phyloP scores from a whole-genome alignment of 129 eudicot species.

The Calendula officinalis region DNA sequence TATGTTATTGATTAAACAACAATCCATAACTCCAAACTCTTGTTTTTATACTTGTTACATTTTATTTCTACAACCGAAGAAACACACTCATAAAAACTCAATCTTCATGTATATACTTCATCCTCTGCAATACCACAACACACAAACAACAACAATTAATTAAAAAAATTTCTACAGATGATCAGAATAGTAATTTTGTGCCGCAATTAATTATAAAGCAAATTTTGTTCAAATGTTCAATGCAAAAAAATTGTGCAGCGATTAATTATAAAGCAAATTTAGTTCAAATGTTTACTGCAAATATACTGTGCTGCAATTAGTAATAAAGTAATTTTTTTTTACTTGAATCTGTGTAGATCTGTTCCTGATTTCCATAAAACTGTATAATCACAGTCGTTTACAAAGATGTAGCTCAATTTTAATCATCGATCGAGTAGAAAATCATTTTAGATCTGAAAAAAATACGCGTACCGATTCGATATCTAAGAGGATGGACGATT shows the following conservation, averaged over 20 bases:
- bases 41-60: constrained; percentile 19
- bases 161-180: background rate
- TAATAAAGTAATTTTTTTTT: too few species aligned
- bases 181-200: too few species aligned
- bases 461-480: constrained; percentile 17
- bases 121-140: constrained; percentile 23
- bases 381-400: too few species aligned
- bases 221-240: too few species aligned
- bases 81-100: constrained; percentile 30
- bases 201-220: too few species aligned
- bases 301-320: too few species aligned
- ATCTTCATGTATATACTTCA: constrained; percentile 19
- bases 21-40: background rate
- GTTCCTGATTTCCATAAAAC: too few species aligned
- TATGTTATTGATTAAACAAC: constrained; percentile 15
- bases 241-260: too few species aligned
- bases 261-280: too few species aligned
- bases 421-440: background rate
- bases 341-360: too few species aligned
- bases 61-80: constrained; percentile 22
- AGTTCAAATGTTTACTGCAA: too few species aligned
- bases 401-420: too few species aligned
- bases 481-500: constrained; percentile 5
- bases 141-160: background rate
- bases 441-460: background rate